Percentiles rank a stretch among this genome's conserved stretches.
These are phyloP conservation scores for Gossypium arboreum DNA, from an alignment of 345 rosid genomes.

Conservation along the genomic window DNA sequence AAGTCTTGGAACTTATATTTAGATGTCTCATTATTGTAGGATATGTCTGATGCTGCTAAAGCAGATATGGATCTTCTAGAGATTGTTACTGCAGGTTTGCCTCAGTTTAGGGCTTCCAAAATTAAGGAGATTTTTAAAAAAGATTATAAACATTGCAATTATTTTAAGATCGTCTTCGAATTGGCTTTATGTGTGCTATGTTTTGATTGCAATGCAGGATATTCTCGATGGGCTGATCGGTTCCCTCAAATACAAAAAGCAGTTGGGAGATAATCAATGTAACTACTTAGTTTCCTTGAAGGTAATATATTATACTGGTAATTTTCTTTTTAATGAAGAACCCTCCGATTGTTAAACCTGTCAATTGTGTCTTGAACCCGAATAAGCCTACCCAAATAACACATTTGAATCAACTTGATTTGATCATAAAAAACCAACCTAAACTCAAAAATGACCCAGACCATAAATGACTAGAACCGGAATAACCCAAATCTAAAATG, in stretches of 20 bases:
- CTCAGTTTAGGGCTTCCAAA: background rate
- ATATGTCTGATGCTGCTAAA: conserved; percentile 25
- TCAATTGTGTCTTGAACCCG: no score
- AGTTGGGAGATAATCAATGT: conserved; percentile 15
- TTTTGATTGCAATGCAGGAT: conserved; percentile 35
- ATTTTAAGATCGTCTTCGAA: background rate
- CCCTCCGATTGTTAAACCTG: background rate
- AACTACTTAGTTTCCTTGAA: background rate
- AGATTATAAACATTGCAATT: background rate
- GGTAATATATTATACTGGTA: background rate
- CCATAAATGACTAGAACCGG: no score
- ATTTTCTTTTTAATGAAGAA: background rate
- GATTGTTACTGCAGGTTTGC: conserved; percentile 56
- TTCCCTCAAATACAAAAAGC: conserved; percentile 45
- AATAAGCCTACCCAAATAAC: no score
- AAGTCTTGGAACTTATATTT: background rate
- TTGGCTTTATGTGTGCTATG: background rate
- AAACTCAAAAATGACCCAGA: no score
- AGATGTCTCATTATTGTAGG: conserved; percentile 8
- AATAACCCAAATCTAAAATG: no score
- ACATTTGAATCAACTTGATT: no score
- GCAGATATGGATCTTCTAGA: conserved; percentile 62
- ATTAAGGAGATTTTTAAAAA: background rate
- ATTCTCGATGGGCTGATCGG: conserved; percentile 52
- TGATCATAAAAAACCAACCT: no score